Percentiles rank a stretch among this genome's conserved stretches.
Evolutionary conservation across 2,329 filamentous ascomycete genomes (phyloP).

Genomic region (Phyllachora maydis): DNA sequence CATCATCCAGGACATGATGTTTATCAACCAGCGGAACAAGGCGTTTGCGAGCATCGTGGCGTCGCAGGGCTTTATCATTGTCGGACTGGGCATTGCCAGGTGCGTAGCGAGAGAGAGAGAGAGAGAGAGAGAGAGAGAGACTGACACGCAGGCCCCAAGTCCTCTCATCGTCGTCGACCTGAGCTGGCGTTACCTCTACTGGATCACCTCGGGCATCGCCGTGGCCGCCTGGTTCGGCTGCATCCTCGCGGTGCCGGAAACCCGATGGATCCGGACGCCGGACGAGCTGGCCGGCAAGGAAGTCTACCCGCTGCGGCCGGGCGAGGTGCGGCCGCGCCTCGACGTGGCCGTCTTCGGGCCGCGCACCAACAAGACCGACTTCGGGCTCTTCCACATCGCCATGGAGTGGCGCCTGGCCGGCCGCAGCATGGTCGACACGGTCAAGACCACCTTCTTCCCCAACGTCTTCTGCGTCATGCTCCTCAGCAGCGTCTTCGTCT

Average conservation of each 20-base stretch:
- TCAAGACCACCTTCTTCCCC: slow-evolving; percentile 10
- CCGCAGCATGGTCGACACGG: slow-evolving; percentile 6
- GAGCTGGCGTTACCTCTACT: slow-evolving; percentile 13
- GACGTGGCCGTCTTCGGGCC: slow-evolving; percentile 8
- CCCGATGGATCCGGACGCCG: slow-evolving; percentile 8
- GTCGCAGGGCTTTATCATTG: slow-evolving; percentile 9
- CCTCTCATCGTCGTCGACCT: slow-evolving; percentile 9
- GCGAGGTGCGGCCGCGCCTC: slow-evolving; percentile 8
- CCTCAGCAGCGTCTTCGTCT: slow-evolving; percentile 8
- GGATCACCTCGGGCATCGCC: slow-evolving; percentile 10
- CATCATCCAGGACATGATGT: slow-evolving; percentile 14
- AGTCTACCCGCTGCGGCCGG: slow-evolving; percentile 7
- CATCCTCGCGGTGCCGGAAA: slow-evolving; percentile 11
- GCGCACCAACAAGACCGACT: slow-evolving; percentile 7
- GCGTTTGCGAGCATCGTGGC: slow-evolving; percentile 5
- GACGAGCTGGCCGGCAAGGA: slow-evolving; percentile 11
- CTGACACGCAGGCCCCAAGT: no score
- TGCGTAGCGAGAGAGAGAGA: no score
- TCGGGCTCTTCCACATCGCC: slow-evolving; percentile 9
- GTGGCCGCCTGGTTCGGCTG: slow-evolving; percentile 10
- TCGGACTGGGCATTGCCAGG: slow-evolving; percentile 10
- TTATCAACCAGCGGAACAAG: slow-evolving; percentile 12
- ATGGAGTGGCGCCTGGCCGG: slow-evolving; percentile 7
- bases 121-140: no score
- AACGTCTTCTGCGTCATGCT: slow-evolving; percentile 10